These are phyloP conservation scores for Populus alba DNA, from an alignment of 345 rosid species.

Conservation along the genomic window DNA sequence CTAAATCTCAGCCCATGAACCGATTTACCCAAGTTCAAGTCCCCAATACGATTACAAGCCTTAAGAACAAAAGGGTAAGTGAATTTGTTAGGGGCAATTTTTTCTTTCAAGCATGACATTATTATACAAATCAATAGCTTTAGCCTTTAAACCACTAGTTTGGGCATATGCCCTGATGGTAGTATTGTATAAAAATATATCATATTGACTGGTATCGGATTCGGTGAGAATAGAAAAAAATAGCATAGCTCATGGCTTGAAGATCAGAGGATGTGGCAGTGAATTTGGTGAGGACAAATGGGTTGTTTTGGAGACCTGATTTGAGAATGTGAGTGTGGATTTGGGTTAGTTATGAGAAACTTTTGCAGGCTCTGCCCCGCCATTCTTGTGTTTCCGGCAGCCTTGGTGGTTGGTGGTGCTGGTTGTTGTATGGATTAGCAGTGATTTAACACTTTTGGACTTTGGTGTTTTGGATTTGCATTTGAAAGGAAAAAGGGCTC, in stretches of 20 bases:
- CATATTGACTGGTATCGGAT: slow-evolving; percentile 38
- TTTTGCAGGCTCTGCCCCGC: slow-evolving; percentile 44
- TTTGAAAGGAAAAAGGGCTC: background rate
- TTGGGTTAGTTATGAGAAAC: slow-evolving; percentile 32
- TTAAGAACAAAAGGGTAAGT: slow-evolving; percentile 50
- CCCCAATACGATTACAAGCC: slow-evolving; percentile 52
- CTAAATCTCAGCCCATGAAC: slow-evolving; percentile 53
- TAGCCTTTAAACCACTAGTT: slow-evolving; percentile 18
- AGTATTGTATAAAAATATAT: slow-evolving; percentile 51
- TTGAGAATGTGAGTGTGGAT: slow-evolving; percentile 42
- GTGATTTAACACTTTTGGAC: slow-evolving; percentile 3
- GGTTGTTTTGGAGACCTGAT: slow-evolving; percentile 44
- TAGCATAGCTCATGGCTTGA: slow-evolving; percentile 36
- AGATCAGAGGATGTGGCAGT: slow-evolving; percentile 45
- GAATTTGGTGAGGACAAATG: slow-evolving; percentile 50
- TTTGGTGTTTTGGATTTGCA: slow-evolving; percentile 19
- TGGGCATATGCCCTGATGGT: slow-evolving; percentile 46
- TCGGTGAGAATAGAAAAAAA: slow-evolving; percentile 40
- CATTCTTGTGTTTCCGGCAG: slow-evolving; percentile 22
- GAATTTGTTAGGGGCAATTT: slow-evolving; percentile 48
- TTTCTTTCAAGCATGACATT: slow-evolving; percentile 31
- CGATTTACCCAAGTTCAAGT: slow-evolving; percentile 39
- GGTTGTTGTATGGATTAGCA: background rate
- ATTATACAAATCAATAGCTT: slow-evolving; percentile 35
- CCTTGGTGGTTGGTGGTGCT: background rate